These are phyloP conservation scores for Euphorbia neoarborescens DNA, from an alignment of 441 rosid genomes.

Conservation along the genomic window DNA sequence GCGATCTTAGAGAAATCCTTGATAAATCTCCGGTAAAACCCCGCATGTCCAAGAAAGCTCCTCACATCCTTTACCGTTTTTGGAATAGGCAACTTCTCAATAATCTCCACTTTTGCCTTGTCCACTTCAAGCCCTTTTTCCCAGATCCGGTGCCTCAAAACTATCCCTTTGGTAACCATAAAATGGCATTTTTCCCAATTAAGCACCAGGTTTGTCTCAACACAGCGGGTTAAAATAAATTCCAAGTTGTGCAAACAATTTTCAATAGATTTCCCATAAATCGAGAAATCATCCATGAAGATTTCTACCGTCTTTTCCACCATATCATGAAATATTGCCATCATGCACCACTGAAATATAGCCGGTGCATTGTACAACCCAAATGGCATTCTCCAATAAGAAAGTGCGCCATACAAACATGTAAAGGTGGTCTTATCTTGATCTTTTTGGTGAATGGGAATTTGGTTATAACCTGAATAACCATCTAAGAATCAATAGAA, in stretches of 20 bases:
- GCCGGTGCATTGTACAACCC: neutral
- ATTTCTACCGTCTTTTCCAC: neutral
- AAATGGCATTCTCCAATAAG: neutral
- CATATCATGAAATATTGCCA: neutral
- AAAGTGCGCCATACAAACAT: too few relatives aligned
- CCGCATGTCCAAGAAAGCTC: neutral
- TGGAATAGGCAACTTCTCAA: neutral
- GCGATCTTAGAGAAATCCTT: neutral
- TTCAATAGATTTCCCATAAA: neutral
- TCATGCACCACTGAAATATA: neutral
- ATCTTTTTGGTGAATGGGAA: too few relatives aligned
- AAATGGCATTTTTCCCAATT: slow-evolving; percentile 2
- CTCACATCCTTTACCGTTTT: neutral
- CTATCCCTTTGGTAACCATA: neutral
- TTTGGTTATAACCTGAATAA: too few relatives aligned
- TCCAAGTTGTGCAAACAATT: neutral
- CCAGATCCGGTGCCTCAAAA: neutral
- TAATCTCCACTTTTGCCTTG: neutral
- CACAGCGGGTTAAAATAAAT: neutral
- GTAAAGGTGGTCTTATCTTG: too few relatives aligned
- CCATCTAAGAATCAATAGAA: too few relatives aligned
- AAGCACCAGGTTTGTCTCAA: neutral
- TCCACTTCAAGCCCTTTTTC: neutral
- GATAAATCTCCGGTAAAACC: neutral
- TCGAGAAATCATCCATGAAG: neutral